These are phyloP conservation scores for Sporothrix dimorphospora DNA, from an alignment of 2,329 filamentous ascomycete genomes.

Conservation along the genomic window DNA sequence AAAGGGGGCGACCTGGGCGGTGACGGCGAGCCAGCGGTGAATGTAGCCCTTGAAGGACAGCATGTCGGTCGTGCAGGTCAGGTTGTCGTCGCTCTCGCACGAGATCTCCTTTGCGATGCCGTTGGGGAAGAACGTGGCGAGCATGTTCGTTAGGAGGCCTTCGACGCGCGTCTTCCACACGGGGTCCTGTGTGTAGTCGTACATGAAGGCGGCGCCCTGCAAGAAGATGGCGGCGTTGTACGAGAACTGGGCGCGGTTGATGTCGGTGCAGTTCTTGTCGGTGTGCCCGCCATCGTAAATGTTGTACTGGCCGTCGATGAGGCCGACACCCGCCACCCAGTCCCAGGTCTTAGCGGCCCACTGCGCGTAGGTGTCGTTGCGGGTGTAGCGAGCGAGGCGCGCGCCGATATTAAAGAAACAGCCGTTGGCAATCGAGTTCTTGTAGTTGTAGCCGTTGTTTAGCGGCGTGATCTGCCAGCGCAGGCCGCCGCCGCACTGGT, in stretches of 20 bases:
- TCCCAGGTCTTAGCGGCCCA: constrained; percentile 61
- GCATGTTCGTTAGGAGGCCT: constrained; percentile 49
- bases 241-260: constrained; percentile 58
- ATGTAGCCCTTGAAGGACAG: constrained; percentile 61
- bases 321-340: constrained; percentile 55
- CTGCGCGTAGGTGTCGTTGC: constrained; percentile 58
- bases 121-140: constrained; percentile 52
- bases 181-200: constrained; percentile 47
- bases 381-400: constrained; percentile 64
- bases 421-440: constrained; percentile 53
- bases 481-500: constrained; percentile 63
- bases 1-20: constrained; percentile 55
- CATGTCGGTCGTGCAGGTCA: constrained; percentile 61
- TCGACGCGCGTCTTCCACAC: constrained; percentile 51
- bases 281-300: constrained; percentile 62
- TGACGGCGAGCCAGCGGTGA: constrained; percentile 55
- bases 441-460: constrained; percentile 69
- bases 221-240: constrained; percentile 59
- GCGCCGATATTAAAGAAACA: constrained; percentile 57
- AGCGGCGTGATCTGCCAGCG: constrained; percentile 68
- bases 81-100: constrained; percentile 52
- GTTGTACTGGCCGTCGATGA: constrained; percentile 59
- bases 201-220: constrained; percentile 61
- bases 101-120: constrained; percentile 56
- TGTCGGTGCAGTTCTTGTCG: constrained; percentile 54